These are phyloP conservation scores for Leccinum arenicola DNA, from an alignment of 768 basidiomycete genomes.

Conservation along the genomic window DNA sequence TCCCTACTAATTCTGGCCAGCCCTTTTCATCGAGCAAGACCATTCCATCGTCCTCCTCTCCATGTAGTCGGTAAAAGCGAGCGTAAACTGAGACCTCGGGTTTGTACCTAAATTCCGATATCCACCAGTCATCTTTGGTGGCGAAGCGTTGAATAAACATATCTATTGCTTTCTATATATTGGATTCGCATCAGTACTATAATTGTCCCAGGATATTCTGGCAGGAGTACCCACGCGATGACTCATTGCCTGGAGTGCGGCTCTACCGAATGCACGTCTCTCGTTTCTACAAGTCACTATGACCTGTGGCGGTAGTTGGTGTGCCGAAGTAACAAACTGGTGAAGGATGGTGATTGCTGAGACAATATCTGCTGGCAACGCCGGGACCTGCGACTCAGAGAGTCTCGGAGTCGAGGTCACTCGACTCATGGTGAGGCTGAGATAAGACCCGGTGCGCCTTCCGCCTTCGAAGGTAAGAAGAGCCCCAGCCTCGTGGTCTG, in stretches of 20 bases:
- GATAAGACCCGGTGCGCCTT: background rate
- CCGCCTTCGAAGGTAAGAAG: slow-evolving; percentile 1
- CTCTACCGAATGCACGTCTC: slow-evolving; percentile 30
- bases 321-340: slow-evolving; percentile 28
- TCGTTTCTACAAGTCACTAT: slow-evolving; percentile 32
- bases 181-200: slow-evolving; percentile 8
- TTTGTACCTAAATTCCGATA: slow-evolving; percentile 33
- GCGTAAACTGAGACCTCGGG: slow-evolving; percentile 34
- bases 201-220: background rate
- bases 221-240: slow-evolving; percentile 25
- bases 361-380: slow-evolving; percentile 27
- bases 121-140: slow-evolving; percentile 36
- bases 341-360: slow-evolving; percentile 29
- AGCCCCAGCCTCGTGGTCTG: background rate
- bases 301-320: slow-evolving; percentile 30
- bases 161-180: slow-evolving; percentile 30
- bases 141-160: slow-evolving; percentile 34
- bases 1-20: slow-evolving; percentile 32
- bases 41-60: slow-evolving; percentile 34
- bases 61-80: slow-evolving; percentile 32
- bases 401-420: slow-evolving; percentile 18
- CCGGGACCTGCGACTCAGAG: slow-evolving; percentile 23
- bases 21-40: slow-evolving; percentile 31
- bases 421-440: slow-evolving; percentile 26
- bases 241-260: slow-evolving; percentile 31